Evolutionary conservation across 148 eudicot species (phyloP).

Genomic region (Vaccinium macrocarpon): DNA sequence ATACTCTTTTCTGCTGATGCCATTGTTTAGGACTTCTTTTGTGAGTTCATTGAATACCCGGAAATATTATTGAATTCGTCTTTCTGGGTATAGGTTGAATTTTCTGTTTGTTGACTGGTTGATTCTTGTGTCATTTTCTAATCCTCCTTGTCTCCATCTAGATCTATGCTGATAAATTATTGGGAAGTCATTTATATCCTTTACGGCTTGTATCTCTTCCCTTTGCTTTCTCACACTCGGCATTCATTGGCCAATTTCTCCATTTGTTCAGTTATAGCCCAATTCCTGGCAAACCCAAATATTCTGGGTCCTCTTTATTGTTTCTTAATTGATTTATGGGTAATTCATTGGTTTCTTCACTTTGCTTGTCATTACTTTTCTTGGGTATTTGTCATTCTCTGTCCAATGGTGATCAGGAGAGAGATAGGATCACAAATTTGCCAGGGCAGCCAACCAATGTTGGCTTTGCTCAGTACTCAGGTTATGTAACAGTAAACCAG

Average conservation of each 20-base stretch:
- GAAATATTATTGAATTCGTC: conserved; percentile 9
- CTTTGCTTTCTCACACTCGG: not conserved
- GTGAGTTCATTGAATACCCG: not conserved
- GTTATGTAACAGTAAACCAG: conserved; percentile 77
- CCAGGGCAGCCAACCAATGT: conserved; percentile 85
- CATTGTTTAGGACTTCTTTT: not conserved
- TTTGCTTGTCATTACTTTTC: conserved; percentile 30
- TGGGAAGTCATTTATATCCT: not conserved
- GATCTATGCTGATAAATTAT: not conserved
- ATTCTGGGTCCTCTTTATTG: conserved; percentile 23
- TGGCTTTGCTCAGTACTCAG: conserved; percentile 68
- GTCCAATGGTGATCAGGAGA: conserved; percentile 45
- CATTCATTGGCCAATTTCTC: not conserved
- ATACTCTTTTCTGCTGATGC: not conserved
- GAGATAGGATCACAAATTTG: conserved; percentile 59
- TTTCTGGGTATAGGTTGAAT: conserved; percentile 7
- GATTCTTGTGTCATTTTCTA: not conserved
- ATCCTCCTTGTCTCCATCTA: not conserved
- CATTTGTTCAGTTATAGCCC: conserved; percentile 11
- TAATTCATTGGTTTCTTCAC: conserved; percentile 14
- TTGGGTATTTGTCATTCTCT: conserved; percentile 31
- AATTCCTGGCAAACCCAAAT: conserved; percentile 28
- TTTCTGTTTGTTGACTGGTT: conserved; percentile 17
- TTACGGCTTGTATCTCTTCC: too few relatives aligned
- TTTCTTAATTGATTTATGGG: conserved; percentile 32